phyloP scores from a whole-genome alignment of 1,284 basidiomycete genomes.

The Gymnopus androsaceus region DNA sequence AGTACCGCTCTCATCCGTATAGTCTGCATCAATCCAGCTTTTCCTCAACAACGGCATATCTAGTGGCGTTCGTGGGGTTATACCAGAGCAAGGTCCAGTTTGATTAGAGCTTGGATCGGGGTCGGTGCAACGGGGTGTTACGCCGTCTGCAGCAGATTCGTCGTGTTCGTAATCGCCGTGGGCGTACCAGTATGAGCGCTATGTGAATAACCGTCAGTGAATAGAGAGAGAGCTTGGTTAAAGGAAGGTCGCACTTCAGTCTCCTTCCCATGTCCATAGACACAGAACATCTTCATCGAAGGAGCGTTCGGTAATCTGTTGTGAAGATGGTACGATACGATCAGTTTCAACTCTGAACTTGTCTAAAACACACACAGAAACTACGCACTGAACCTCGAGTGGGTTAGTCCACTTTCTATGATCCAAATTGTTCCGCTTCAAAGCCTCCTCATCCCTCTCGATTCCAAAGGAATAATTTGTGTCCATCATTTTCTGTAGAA shows the following conservation, averaged over 20 bases:
- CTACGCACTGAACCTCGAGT: slow-evolving; percentile 74
- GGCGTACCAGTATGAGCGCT: slow-evolving; percentile 85
- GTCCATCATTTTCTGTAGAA: slow-evolving; percentile 82
- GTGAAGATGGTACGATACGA: too few species aligned
- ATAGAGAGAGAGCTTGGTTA: background rate
- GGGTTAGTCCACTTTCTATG: slow-evolving; percentile 94
- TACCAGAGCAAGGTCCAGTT: slow-evolving; percentile 26
- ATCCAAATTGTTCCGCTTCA: slow-evolving; percentile 71
- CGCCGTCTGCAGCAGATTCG: slow-evolving; percentile 52
- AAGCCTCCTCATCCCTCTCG: slow-evolving; percentile 70
- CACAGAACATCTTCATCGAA: slow-evolving; percentile 90
- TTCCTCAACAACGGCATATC: slow-evolving; percentile 62
- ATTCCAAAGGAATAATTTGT: slow-evolving; percentile 94
- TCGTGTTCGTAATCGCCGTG: slow-evolving; percentile 72
- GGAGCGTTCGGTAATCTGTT: slow-evolving; percentile 85
- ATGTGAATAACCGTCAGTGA: too few species aligned
- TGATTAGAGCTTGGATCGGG: slow-evolving; percentile 29
- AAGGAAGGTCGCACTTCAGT: slow-evolving; percentile 75
- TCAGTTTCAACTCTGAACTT: background rate
- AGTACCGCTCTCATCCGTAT: slow-evolving; percentile 61
- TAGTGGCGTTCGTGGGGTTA: slow-evolving; percentile 49
- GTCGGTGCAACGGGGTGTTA: slow-evolving; percentile 36
- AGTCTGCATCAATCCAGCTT: slow-evolving; percentile 84
- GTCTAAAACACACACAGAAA: background rate
- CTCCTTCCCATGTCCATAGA: slow-evolving; percentile 96